phyloP scores from a whole-genome alignment of 2,329 filamentous ascomycete genomes.

The Botrytis byssoidea region DNA sequence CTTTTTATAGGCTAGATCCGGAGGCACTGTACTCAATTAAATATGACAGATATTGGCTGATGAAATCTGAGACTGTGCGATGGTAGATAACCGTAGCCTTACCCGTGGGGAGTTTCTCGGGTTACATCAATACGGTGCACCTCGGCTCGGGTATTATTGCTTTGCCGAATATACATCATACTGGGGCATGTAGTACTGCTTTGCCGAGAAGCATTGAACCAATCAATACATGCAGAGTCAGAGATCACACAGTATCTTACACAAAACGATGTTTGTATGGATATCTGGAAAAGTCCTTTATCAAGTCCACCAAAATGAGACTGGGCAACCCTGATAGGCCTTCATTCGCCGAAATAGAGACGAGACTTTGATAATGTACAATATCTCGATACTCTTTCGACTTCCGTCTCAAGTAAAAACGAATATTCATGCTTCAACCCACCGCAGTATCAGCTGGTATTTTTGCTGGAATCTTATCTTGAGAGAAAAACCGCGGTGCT shows the following conservation, averaged over 20 bases:
- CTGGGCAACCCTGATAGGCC: neutral
- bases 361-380: accelerated
- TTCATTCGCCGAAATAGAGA: neutral
- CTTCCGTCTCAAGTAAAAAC: neutral
- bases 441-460: accelerated
- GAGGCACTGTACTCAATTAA: no score
- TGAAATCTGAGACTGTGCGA: neutral
- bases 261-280: neutral
- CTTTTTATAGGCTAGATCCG: accelerated
- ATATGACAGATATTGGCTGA: neutral
- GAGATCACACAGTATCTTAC: neutral
- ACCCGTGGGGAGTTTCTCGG: neutral
- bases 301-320: neutral
- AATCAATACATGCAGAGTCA: accelerated
- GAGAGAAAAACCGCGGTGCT: neutral
- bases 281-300: neutral
- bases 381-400: neutral
- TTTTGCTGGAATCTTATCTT: neutral
- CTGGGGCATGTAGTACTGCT: neutral
- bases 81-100: neutral
- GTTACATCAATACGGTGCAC: neutral
- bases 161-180: neutral
- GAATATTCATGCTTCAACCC: neutral
- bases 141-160: neutral
- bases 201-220: neutral